phyloP scores from a whole-genome alignment of 208 protist genomes.

The Wallacemonas rigidus region DNA sequence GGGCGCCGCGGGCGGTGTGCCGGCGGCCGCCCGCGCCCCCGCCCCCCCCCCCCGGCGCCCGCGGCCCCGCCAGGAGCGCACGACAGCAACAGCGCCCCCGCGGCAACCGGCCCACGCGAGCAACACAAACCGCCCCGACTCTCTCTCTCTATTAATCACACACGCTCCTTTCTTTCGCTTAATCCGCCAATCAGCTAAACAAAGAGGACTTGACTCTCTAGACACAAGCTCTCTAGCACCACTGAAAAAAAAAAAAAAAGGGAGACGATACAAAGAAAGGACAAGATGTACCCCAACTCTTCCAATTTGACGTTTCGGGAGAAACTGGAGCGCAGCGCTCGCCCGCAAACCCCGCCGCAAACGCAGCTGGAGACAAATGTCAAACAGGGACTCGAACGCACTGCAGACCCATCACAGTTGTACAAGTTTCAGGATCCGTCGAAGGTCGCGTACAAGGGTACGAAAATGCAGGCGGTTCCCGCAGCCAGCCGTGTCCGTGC shows the following conservation, averaged over 20 bases:
- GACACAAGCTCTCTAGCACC: background rate
- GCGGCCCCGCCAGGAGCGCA: no score
- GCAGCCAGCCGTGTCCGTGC: conserved; percentile 27
- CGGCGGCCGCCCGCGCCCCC: no score
- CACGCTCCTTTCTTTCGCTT: no score
- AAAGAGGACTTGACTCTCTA: no score
- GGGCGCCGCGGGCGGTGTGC: no score
- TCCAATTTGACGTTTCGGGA: conserved; percentile 29
- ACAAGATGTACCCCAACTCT: background rate
- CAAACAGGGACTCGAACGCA: conserved; percentile 62
- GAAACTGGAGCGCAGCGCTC: conserved; percentile 56
- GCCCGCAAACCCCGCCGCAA: conserved; percentile 35
- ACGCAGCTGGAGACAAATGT: conserved; percentile 79
- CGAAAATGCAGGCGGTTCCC: conserved; percentile 21
- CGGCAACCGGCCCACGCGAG: no score
- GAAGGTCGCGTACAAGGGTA: conserved; percentile 52
- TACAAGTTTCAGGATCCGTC: conserved; percentile 83
- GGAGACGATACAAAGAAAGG: conserved; percentile 11
- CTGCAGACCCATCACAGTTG: conserved; percentile 52
- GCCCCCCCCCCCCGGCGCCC: no score
- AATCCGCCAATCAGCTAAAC: no score
- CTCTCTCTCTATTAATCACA: no score
- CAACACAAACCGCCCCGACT: no score
- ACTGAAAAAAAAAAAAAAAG: conserved; percentile 16
- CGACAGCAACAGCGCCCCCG: no score